These are phyloP conservation scores for Neurospora cerealis DNA, from an alignment of 495 filamentous ascomycete species.

Conservation along the genomic window DNA sequence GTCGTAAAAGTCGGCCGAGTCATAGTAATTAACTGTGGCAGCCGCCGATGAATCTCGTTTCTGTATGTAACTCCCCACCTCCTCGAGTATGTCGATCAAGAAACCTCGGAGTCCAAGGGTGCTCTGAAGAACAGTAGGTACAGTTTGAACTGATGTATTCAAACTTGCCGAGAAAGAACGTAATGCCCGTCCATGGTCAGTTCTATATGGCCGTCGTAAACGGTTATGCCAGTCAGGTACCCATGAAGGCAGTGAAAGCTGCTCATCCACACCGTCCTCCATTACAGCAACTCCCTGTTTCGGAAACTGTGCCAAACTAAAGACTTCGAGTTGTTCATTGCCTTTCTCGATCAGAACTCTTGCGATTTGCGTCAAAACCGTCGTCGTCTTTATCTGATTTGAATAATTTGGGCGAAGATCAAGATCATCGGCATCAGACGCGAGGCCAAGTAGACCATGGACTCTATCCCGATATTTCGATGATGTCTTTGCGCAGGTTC, in stretches of 20 bases:
- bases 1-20: rapidly evolving
- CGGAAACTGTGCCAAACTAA: background rate
- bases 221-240: background rate
- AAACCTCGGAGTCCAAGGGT: background rate
- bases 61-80: background rate
- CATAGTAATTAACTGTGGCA: rapidly evolving
- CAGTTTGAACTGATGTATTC: background rate
- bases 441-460: background rate
- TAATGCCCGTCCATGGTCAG: background rate
- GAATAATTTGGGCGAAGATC: background rate
- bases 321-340: background rate
- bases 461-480: background rate
- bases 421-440: background rate
- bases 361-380: background rate
- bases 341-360: background rate
- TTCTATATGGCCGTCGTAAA: background rate
- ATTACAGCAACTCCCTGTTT: background rate
- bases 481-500: background rate
- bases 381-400: background rate
- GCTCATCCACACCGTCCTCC: background rate
- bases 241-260: background rate
- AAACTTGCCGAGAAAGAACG: background rate
- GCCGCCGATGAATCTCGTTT: background rate
- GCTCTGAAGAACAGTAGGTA: background rate
- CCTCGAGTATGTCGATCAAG: background rate